Conservation (phyloP, 2,329 filamentous ascomycete species). For the Emericellopsis atlantica region DNA sequence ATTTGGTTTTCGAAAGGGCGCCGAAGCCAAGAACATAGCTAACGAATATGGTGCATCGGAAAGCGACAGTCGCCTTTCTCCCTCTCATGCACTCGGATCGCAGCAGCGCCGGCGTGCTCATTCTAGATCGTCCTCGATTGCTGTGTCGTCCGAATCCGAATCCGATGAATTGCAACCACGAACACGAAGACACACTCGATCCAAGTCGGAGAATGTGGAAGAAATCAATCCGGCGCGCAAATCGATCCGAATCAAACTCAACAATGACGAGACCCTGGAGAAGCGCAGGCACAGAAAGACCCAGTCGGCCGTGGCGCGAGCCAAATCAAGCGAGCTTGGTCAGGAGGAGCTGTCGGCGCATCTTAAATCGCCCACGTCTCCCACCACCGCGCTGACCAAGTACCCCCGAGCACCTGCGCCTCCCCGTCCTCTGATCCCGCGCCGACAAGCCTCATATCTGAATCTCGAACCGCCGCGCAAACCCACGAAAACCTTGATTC, state of each 20-base stretch:
- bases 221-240: slow-evolving; percentile 55
- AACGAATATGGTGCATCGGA: slow-evolving; percentile 11
- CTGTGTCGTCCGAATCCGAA: slow-evolving; percentile 60
- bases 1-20: slow-evolving; percentile 31
- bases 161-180: slow-evolving; percentile 31
- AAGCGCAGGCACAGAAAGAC: slow-evolving; percentile 60
- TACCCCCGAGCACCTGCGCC: slow-evolving; percentile 86
- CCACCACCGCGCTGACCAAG: slow-evolving; percentile 63
- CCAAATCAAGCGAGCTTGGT: slow-evolving; percentile 25
- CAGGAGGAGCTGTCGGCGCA: slow-evolving; percentile 54
- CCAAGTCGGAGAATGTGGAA: slow-evolving; percentile 49
- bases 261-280: slow-evolving; percentile 64
- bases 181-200: slow-evolving; percentile 40
- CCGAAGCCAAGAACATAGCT: slow-evolving; percentile 27
- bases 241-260: slow-evolving; percentile 83
- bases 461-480: slow-evolving; percentile 41
- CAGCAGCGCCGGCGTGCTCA: slow-evolving; percentile 8
- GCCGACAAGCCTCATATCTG: slow-evolving; percentile 79
- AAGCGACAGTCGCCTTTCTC: slow-evolving; percentile 13
- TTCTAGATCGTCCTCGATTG: slow-evolving; percentile 42
- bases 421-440: slow-evolving; percentile 79
- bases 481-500: slow-evolving; percentile 82
- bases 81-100: slow-evolving; percentile 3
- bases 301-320: slow-evolving; percentile 32
- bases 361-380: slow-evolving; percentile 87